Conservation (phyloP, 2,329 filamentous ascomycete species). For the Phyllosticta citribraziliensis region DNA sequence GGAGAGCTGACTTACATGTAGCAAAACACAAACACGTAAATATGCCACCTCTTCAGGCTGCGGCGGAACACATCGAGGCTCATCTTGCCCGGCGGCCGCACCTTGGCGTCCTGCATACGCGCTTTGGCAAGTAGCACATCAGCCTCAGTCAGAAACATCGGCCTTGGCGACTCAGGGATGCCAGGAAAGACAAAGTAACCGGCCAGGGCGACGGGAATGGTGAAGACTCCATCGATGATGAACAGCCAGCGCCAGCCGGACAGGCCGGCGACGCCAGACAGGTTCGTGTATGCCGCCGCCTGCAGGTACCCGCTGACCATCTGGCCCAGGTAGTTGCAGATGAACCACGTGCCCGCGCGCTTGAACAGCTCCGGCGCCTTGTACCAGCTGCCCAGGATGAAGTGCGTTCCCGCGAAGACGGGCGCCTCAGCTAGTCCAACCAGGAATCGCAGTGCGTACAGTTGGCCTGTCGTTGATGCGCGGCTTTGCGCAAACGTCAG, state of each 20-base stretch:
- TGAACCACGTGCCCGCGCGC: slow-evolving; percentile 45
- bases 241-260: slow-evolving; percentile 46
- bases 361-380: slow-evolving; percentile 40
- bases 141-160: slow-evolving; percentile 37
- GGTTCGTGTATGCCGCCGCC: slow-evolving; percentile 43
- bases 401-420: slow-evolving; percentile 27
- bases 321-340: slow-evolving; percentile 42
- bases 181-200: slow-evolving; percentile 47
- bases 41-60: slow-evolving; percentile 40
- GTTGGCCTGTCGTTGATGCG: slow-evolving; percentile 28
- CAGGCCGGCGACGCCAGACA: slow-evolving; percentile 41
- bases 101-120: slow-evolving; percentile 22
- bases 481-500: slow-evolving; percentile 31
- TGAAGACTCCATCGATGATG: slow-evolving; percentile 49
- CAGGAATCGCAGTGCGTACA: slow-evolving; percentile 32
- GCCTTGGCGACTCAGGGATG: slow-evolving; percentile 39
- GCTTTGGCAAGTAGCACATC: slow-evolving; percentile 23
- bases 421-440: slow-evolving; percentile 28
- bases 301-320: slow-evolving; percentile 51
- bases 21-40: slow-evolving; percentile 39
- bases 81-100: slow-evolving; percentile 32
- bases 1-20: slow-evolving; percentile 35
- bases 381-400: slow-evolving; percentile 33
- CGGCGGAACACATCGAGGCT: slow-evolving; percentile 36
- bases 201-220: slow-evolving; percentile 44